Conservation (phyloP, 257 asterid genomes). For the Apocynum venetum region DNA sequence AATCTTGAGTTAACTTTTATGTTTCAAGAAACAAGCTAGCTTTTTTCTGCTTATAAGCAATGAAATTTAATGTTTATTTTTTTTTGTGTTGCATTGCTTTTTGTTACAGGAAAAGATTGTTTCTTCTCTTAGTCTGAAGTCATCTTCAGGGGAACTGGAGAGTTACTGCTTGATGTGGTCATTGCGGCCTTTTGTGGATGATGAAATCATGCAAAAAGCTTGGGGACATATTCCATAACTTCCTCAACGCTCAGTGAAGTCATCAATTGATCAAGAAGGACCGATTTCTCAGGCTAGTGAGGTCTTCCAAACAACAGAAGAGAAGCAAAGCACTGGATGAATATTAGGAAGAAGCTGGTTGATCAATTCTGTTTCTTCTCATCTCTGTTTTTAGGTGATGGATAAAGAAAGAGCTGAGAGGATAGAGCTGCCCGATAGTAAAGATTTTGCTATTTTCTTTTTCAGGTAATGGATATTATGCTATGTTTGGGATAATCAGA, state of each 20-base stretch:
- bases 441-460: background rate
- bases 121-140: conserved; percentile 55
- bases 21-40: background rate
- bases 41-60: background rate
- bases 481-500: background rate
- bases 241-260: background rate
- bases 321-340: background rate
- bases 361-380: background rate
- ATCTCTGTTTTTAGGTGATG: background rate
- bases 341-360: background rate
- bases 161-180: conserved; percentile 90
- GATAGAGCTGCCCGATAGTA: background rate
- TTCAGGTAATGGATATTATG: background rate
- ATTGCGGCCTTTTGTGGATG: conserved; percentile 70
- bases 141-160: conserved; percentile 65
- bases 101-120: conserved; percentile 48
- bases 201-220: conserved; percentile 56
- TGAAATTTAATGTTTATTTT: background rate
- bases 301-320: background rate
- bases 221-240: conserved; percentile 47
- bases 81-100: background rate
- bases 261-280: background rate
- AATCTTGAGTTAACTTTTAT: background rate
- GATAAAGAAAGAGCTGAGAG: background rate
- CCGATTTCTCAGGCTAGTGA: background rate